A percentile compares a stretch with the other conserved stretches of the same genome.
Conservation (phyloP, 495 filamentous ascomycete species). For the Zalerion maritima region DNA sequence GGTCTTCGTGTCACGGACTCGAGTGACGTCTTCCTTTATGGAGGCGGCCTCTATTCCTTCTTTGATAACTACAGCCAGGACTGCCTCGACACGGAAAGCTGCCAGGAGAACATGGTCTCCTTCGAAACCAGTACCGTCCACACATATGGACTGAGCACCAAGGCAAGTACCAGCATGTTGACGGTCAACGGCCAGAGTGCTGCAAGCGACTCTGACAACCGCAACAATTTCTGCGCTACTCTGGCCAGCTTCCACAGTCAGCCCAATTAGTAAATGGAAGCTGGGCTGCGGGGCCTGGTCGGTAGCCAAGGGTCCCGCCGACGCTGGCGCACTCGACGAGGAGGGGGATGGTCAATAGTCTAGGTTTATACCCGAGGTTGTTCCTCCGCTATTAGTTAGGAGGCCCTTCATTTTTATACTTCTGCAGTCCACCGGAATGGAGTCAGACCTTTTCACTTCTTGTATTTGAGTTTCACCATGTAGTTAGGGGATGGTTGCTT, state of each 20-base stretch:
- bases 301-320: too few species aligned
- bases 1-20: slow-evolving; percentile 66
- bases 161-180: slow-evolving; percentile 79
- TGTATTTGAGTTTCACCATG: too few species aligned
- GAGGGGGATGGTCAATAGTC: too few species aligned
- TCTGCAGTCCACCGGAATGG: too few species aligned
- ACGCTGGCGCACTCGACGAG: too few species aligned
- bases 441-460: too few species aligned
- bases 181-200: slow-evolving; percentile 39
- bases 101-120: slow-evolving; percentile 78
- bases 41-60: slow-evolving; percentile 73
- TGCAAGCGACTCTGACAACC: slow-evolving; percentile 49
- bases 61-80: slow-evolving; percentile 73
- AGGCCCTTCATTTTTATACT: too few species aligned
- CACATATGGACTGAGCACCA: slow-evolving; percentile 72
- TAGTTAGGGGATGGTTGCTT: too few species aligned
- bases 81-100: slow-evolving; percentile 59
- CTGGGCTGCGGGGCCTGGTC: too few species aligned
- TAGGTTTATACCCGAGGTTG: too few species aligned
- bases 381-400: too few species aligned
- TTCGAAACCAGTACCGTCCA: slow-evolving; percentile 58
- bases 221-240: slow-evolving; percentile 62
- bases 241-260: slow-evolving; percentile 49
- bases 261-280: too few species aligned
- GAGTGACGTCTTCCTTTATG: slow-evolving; percentile 55